Evolutionary conservation across 1,284 basidiomycete species (phyloP).

Genomic region (Ganoderma boninense): DNA sequence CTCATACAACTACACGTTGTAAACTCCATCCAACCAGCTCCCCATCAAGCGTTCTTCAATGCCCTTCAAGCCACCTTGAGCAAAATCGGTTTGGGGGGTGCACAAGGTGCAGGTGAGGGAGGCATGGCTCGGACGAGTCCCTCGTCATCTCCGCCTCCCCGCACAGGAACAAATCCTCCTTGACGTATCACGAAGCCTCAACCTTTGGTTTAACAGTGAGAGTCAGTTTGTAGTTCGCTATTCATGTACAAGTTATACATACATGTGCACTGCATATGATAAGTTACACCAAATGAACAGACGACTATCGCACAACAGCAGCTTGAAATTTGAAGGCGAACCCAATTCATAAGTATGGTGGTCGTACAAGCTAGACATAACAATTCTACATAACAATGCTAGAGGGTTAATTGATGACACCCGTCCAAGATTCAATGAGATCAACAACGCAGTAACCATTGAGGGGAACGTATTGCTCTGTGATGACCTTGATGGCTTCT

Average conservation of each 20-base stretch:
- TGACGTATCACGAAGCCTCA: neutral
- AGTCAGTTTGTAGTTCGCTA: neutral
- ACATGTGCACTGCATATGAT: neutral
- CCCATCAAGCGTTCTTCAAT: slow-evolving; percentile 74
- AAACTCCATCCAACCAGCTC: slow-evolving; percentile 77
- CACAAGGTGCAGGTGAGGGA: slow-evolving; percentile 27
- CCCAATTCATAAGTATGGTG: neutral
- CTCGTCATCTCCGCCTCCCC: neutral
- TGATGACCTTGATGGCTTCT: slow-evolving; percentile 97
- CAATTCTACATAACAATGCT: neutral
- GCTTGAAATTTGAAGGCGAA: neutral
- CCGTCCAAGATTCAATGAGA: slow-evolving; percentile 84
- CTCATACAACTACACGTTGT: slow-evolving; percentile 69
- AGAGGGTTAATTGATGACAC: slow-evolving; percentile 49
- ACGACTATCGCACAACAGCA: neutral
- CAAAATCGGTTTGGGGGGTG: slow-evolving; percentile 39
- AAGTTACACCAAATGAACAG: neutral
- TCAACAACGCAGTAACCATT: slow-evolving; percentile 90
- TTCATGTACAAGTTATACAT: neutral
- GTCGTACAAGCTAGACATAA: too few species aligned
- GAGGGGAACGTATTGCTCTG: slow-evolving; percentile 94
- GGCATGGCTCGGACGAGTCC: slow-evolving; percentile 22
- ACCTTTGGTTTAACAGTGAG: neutral
- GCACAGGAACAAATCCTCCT: neutral
- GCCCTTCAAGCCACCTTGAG: slow-evolving; percentile 58